A percentile compares a stretch with the other conserved stretches of the same genome.
These are phyloP conservation scores for Asterella californica DNA, from an alignment of 225 moss, liverwort and hornwort species.

Conservation along the genomic window DNA sequence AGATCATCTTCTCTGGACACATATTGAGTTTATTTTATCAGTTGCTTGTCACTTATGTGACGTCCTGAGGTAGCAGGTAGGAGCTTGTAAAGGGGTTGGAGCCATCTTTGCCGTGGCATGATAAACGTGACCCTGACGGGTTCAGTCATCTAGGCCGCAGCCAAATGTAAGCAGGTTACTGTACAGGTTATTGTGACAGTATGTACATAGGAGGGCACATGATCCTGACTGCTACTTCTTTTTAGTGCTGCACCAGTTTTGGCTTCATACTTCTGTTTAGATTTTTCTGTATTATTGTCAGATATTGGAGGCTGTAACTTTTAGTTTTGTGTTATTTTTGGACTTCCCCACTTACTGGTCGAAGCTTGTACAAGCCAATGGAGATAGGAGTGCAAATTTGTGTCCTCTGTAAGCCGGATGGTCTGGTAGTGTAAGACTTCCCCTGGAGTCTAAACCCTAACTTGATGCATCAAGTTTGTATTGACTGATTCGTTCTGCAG, in stretches of 20 bases:
- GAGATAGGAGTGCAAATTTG: background rate
- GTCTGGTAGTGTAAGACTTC: no score
- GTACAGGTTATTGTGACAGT: constrained; percentile 2
- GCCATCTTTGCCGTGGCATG: background rate
- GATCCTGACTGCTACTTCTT: background rate
- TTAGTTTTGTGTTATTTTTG: background rate
- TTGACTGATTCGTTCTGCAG: no score
- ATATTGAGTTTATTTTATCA: background rate
- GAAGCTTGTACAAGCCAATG: background rate
- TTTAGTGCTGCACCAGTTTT: background rate
- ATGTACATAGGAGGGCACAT: constrained; percentile 9
- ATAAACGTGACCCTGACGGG: background rate
- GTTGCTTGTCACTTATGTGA: background rate
- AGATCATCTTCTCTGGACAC: background rate
- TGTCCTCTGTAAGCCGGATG: background rate
- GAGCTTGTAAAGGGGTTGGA: background rate
- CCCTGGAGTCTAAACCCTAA: no score
- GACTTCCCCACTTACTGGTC: background rate
- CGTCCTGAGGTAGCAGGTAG: background rate
- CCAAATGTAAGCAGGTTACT: background rate
- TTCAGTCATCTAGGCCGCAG: background rate
- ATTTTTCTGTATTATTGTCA: background rate
- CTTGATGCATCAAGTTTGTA: no score
- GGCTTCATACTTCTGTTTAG: background rate
- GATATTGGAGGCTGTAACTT: background rate